These are phyloP conservation scores for Talaromyces adpressus DNA, from an alignment of 495 filamentous ascomycete genomes.

Conservation along the genomic window DNA sequence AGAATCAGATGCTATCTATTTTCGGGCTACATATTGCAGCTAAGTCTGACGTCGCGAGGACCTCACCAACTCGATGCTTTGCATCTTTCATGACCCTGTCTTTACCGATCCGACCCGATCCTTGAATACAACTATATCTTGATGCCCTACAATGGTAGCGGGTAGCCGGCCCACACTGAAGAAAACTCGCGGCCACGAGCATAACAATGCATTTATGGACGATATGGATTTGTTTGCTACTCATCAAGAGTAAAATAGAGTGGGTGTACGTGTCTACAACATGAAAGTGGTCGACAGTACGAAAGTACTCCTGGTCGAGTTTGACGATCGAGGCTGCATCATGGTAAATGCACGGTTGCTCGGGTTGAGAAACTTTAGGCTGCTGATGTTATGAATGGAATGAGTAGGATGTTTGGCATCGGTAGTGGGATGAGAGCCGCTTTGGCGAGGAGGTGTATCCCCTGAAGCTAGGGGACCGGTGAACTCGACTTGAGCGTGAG, in stretches of 20 bases:
- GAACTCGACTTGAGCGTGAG: not conserved
- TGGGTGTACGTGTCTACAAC: not conserved
- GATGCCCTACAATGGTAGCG: not conserved
- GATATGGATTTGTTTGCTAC: not conserved
- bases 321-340: too few species aligned
- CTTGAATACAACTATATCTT: not conserved
- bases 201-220: not conserved
- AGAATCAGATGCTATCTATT: not conserved
- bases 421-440: not conserved
- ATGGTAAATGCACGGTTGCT: not conserved
- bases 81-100: not conserved
- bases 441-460: not conserved
- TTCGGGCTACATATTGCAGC: not conserved
- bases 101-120: not conserved
- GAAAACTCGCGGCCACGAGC: not conserved
- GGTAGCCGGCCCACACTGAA: not conserved
- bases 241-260: not conserved
- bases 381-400: not conserved
- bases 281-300: not conserved
- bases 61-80: not conserved
- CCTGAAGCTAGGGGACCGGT: not conserved
- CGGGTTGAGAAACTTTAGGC: not conserved
- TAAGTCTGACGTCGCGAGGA: not conserved
- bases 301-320: not conserved
- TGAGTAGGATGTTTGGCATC: not conserved